Base-by-base conservation (phyloP, 306 rosid genomes). In the Alnus glutinosa region DNA sequence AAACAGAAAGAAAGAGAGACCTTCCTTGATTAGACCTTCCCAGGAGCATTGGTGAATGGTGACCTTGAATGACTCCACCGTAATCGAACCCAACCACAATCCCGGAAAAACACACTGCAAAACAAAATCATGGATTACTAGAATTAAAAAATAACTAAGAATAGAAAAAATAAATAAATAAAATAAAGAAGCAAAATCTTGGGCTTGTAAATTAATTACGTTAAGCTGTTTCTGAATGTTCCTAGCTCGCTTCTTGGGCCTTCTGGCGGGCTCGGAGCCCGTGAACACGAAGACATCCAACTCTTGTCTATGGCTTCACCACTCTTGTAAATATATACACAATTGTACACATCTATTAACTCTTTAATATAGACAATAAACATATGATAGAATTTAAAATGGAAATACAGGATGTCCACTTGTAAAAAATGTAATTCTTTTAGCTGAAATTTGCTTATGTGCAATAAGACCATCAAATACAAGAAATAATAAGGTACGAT, bases 31-130 rank as follows among this genome's bases (percentile, higher is more conserved):
- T 6, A 32, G 30, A 88, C 89, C 89, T 84, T 58, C 18, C 18
- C 68, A 74, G 67, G 86, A 9, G 84, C 18, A 30, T 85, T 82
- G 36, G 79, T 55, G 71, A 30, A 83, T 82, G 36, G 79, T 55
- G 71, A 86, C 88, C 13, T 52, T 13, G 47, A 84, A 87, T 2
- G 18, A 0, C n/a, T 84, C 79, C 0, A 69, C 49, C 5, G 78
- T 78, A 34, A 82, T n/a, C 0, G 34, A 4, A 32, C 11, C 23
- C 28, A 90, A 68, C 55, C 47, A 61, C 54, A 75, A 7, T 13
- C 86, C 89, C 0, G 93, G 91, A 61, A 66, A 78, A 37, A 63
- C 0, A 12, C 0, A 47, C 91, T 90, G 83, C 28, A 23, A 23
- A 23, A 23, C 28, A 23, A 23, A 5, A 23, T 23, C 28, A n/a